Evolutionary conservation across 1,284 basidiomycete species (phyloP).

Genomic region (Heterobasidion annosum): DNA sequence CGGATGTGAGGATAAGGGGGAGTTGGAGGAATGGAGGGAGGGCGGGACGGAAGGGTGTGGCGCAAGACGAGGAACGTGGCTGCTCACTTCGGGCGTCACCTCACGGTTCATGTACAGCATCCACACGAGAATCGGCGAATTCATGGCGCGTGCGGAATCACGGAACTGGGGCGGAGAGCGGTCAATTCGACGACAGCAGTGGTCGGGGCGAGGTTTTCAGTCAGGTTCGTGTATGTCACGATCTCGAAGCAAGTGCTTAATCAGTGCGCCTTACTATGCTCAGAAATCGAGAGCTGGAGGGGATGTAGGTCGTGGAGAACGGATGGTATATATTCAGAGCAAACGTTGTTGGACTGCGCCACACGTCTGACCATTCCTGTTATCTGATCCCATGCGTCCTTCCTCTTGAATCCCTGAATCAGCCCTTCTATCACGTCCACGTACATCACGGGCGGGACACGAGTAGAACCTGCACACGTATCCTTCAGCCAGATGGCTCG

Average conservation of each 20-base stretch:
- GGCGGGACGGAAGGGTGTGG: conserved; percentile 2
- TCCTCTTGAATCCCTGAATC: background rate
- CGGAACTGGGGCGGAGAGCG: background rate
- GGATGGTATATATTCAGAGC: background rate
- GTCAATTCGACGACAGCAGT: too few relatives aligned
- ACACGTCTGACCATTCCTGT: background rate
- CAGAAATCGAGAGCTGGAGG: too few relatives aligned
- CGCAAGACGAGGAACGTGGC: conserved; percentile 1
- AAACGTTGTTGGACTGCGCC: background rate
- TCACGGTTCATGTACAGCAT: conserved; percentile 69
- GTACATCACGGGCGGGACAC: too few relatives aligned
- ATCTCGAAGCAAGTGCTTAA: too few relatives aligned
- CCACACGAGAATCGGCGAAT: conserved; percentile 67
- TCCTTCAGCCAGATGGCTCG: too few relatives aligned
- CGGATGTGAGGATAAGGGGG: background rate
- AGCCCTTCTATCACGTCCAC: too few relatives aligned
- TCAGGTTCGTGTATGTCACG: too few relatives aligned
- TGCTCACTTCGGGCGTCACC: conserved; percentile 50
- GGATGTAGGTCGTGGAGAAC: background rate
- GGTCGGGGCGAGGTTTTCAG: too few relatives aligned
- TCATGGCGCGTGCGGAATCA: conserved; percentile 21
- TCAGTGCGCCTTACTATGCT: too few relatives aligned
- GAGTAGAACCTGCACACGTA: too few relatives aligned
- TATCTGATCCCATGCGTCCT: background rate
- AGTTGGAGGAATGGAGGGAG: background rate